These are phyloP conservation scores for Leccinum olivaceopallidum DNA, from an alignment of 768 basidiomycete genomes.

Conservation along the genomic window DNA sequence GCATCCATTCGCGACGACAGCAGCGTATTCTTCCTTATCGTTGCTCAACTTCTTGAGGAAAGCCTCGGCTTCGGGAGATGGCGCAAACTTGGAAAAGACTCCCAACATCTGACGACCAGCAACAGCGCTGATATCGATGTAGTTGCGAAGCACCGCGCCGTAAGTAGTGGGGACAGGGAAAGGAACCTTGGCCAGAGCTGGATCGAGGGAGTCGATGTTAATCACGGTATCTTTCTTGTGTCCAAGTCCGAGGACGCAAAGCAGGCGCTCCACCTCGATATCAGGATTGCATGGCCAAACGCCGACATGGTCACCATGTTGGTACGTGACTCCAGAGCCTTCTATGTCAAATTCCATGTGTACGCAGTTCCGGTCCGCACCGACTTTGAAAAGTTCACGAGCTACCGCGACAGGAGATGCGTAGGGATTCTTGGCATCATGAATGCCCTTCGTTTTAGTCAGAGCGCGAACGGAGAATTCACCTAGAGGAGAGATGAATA, in stretches of 20 bases:
- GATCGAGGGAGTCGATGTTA: constrained; percentile 95
- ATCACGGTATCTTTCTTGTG: constrained; percentile 83
- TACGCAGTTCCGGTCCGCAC: constrained; percentile 84
- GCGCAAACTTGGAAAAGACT: constrained; percentile 84
- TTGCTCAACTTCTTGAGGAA: constrained; percentile 75
- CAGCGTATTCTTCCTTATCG: constrained; percentile 85
- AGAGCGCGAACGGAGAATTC: constrained; percentile 96
- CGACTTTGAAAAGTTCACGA: constrained; percentile 81
- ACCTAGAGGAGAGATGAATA: constrained; percentile 43
- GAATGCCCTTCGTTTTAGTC: constrained; percentile 91
- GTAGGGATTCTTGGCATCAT: constrained; percentile 97
- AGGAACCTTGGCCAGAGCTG: constrained; percentile 96
- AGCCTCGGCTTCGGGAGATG: constrained; percentile 72
- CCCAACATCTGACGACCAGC: constrained; percentile 94
- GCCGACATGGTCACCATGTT: constrained; percentile 97
- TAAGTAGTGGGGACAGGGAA: constrained; percentile 99
- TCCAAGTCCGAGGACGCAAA: constrained; percentile 81
- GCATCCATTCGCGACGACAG: constrained; percentile 75
- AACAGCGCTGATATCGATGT: constrained; percentile 94
- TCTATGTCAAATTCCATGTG: constrained; percentile 94
- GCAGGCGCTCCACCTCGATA: constrained; percentile 84
- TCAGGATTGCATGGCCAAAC: constrained; percentile 97
- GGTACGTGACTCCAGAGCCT: constrained; percentile 96
- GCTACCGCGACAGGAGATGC: constrained; percentile 77
- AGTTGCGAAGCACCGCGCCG: constrained; percentile 89